Evolutionary conservation across 1,284 basidiomycete genomes (phyloP).

Genomic region (Trametes hirsuta): DNA sequence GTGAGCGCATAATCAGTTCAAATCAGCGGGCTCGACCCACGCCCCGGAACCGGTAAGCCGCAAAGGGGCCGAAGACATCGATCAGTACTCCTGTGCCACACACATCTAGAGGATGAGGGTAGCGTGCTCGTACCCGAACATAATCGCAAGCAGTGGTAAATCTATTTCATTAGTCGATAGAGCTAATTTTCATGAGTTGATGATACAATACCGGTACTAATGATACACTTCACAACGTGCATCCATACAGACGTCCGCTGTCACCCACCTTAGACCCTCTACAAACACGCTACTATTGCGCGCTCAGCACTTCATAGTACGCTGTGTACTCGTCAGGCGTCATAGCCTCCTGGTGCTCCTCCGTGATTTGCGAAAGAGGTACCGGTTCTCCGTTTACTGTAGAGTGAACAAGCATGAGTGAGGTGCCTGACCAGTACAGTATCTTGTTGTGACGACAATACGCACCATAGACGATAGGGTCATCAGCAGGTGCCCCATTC

Average conservation of each 20-base stretch:
- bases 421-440: not conserved
- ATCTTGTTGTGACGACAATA: conserved; percentile 1
- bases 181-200: conserved; percentile 5
- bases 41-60: too few relatives aligned
- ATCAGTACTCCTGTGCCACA: too few relatives aligned
- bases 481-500: conserved; percentile 27
- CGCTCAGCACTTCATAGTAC: conserved; percentile 61
- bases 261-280: not conserved
- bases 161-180: conserved; percentile 9
- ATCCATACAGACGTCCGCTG: conserved; percentile 1
- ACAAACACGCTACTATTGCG: conserved; percentile 9
- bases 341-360: conserved; percentile 84
- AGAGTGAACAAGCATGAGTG: not conserved
- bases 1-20: too few relatives aligned
- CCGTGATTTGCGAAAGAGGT: conserved; percentile 73
- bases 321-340: conserved; percentile 83
- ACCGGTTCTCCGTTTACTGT: conserved; percentile 72
- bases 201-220: conserved; percentile 14
- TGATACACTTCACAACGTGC: conserved; percentile 6
- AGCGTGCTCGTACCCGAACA: too few relatives aligned
- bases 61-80: too few relatives aligned
- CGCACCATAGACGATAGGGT: conserved; percentile 69
- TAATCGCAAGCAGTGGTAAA: not conserved
- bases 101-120: too few relatives aligned
- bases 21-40: too few relatives aligned